Percentiles rank a stretch among this genome's conserved stretches.
These are phyloP conservation scores for Cercospora sp. DNA, from an alignment of 2,329 filamentous ascomycete species.

Conservation along the genomic window DNA sequence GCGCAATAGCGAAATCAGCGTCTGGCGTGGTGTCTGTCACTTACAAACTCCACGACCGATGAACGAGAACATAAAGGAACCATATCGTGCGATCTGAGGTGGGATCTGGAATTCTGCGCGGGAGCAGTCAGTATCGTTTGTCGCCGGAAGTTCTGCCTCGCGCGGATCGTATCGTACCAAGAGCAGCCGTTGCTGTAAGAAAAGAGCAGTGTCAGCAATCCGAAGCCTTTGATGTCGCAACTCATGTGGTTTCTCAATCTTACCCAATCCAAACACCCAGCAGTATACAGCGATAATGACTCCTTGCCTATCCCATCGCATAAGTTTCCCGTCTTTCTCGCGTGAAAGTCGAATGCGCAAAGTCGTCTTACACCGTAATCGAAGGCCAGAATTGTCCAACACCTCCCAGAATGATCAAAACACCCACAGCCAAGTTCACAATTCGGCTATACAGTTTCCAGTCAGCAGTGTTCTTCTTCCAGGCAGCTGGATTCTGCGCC, in stretches of 20 bases:
- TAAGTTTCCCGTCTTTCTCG: background rate
- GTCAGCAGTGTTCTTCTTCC: conserved; percentile 7
- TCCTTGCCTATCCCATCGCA: conserved; percentile 55
- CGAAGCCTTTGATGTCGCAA: too few relatives aligned
- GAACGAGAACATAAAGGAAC: conserved; percentile 97
- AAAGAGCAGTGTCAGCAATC: conserved; percentile 14
- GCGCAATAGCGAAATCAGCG: background rate
- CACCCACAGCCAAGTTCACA: conserved; percentile 86
- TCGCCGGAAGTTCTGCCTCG: background rate
- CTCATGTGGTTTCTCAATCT: too few relatives aligned
- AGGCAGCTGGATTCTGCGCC: conserved; percentile 16
- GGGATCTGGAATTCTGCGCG: conserved; percentile 84
- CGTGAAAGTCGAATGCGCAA: background rate
- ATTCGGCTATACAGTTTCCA: conserved; percentile 67
- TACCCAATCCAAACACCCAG: conserved; percentile 85
- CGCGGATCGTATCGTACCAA: conserved; percentile 42
- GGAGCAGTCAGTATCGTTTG: background rate
- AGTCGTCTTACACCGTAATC: conserved; percentile 56
- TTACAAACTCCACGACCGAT: conserved; percentile 90
- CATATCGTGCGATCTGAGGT: conserved; percentile 87
- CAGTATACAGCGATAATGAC: conserved; percentile 84
- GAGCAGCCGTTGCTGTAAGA: conserved; percentile 59
- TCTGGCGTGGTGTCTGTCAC: conserved; percentile 37
- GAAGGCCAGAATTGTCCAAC: conserved; percentile 67
- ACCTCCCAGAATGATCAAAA: conserved; percentile 84